Evolutionary conservation across 441 rosid genomes (phyloP).

Genomic region (Breynia disticha): DNA sequence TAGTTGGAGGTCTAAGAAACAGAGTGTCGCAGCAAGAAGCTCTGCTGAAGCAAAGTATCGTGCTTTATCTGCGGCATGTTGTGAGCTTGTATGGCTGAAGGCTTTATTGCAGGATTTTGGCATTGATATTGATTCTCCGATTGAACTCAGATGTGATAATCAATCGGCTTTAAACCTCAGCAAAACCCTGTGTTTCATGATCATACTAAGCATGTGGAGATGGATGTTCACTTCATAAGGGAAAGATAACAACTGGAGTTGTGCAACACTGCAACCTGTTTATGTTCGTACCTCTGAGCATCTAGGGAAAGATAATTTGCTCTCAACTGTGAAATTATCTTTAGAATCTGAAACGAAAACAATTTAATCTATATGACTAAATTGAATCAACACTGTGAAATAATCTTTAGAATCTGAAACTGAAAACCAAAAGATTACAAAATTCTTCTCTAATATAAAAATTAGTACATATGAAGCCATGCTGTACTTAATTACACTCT

Average conservation of each 20-base stretch:
- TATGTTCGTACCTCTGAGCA: neutral
- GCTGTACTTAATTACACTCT: constrained; percentile 20
- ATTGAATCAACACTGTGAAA: too few relatives aligned
- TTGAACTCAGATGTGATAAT: neutral
- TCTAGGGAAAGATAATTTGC: too few relatives aligned
- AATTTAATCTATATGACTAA: too few relatives aligned
- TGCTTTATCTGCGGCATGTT: neutral
- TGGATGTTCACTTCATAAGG: neutral
- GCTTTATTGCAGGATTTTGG: too few relatives aligned
- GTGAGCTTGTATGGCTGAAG: too few relatives aligned
- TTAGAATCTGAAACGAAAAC: too few relatives aligned
- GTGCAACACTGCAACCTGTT: neutral
- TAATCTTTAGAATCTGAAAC: too few relatives aligned
- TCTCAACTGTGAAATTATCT: too few relatives aligned
- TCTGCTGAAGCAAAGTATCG: neutral
- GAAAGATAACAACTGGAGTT: neutral
- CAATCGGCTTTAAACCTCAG: neutral
- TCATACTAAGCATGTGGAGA: too few relatives aligned
- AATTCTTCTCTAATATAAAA: neutral
- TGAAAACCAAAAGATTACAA: neutral
- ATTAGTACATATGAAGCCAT: constrained; percentile 7
- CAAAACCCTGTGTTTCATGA: neutral
- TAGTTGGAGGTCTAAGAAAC: neutral
- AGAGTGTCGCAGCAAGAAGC: neutral
- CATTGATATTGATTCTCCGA: too few relatives aligned